These are phyloP conservation scores for Parachaetomium inaequale DNA, from an alignment of 495 filamentous ascomycete genomes.

Conservation along the genomic window DNA sequence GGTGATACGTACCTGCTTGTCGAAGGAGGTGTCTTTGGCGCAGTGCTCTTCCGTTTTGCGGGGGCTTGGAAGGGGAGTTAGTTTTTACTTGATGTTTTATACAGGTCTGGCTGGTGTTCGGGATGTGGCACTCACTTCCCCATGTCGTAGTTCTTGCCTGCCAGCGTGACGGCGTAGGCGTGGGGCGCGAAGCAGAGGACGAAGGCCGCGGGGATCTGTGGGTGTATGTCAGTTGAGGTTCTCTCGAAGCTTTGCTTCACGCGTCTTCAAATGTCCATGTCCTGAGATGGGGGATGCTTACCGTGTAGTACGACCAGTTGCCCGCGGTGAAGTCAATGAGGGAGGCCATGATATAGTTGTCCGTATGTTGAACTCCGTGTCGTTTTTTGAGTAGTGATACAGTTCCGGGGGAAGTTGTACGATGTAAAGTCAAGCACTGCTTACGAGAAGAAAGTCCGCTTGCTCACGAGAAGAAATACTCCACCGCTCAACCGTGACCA, in stretches of 20 bases:
- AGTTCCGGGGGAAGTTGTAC: too few relatives aligned
- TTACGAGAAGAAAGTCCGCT: too few relatives aligned
- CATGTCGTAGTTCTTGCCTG: conserved; percentile 42
- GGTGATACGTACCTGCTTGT: conserved; percentile 38
- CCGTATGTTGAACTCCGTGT: background rate
- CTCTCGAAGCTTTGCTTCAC: too few relatives aligned
- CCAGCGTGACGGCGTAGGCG: conserved; percentile 33
- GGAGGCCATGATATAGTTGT: conserved; percentile 45
- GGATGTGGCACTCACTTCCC: conserved; percentile 27
- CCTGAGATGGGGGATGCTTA: conserved; percentile 22
- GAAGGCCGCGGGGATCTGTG: conserved; percentile 48
- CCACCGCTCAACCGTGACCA: too few relatives aligned
- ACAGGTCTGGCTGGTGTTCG: too few relatives aligned
- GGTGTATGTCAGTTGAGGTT: conserved; percentile 1
- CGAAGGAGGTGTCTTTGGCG: conserved; percentile 39
- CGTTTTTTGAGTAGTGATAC: too few relatives aligned
- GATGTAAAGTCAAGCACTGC: too few relatives aligned
- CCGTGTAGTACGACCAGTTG: conserved; percentile 47
- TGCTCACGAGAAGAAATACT: too few relatives aligned
- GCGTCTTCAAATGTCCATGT: too few relatives aligned
- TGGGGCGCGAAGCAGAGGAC: conserved; percentile 38
- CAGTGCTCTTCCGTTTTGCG: conserved; percentile 27
- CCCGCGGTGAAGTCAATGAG: conserved; percentile 39
- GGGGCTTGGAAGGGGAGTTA: too few relatives aligned
- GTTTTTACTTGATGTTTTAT: conserved; percentile 7